Evolutionary conservation across 1,139 yeast genomes (phyloP).

Genomic region (Saccharomyces hybrid): DNA sequence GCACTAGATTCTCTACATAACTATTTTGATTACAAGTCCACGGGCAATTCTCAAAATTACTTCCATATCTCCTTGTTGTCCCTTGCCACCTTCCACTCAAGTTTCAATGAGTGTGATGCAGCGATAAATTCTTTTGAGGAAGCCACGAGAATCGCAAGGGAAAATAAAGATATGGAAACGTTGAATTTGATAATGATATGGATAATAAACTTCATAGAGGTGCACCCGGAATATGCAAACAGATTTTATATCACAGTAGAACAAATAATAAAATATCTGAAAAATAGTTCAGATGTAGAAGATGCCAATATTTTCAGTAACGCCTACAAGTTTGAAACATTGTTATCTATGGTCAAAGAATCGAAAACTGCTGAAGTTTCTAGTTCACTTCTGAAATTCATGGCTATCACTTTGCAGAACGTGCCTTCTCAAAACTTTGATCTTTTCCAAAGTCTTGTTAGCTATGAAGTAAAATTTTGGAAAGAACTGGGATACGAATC

Average conservation of each 20-base stretch:
- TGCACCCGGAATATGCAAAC: constrained; percentile 52
- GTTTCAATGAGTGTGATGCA: constrained; percentile 64
- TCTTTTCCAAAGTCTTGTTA: constrained; percentile 7
- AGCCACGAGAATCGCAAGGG: constrained; percentile 82
- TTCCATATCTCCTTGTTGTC: constrained; percentile 73
- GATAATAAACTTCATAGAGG: constrained; percentile 64
- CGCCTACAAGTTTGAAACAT: constrained; percentile 25
- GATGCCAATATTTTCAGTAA: constrained; percentile 20
- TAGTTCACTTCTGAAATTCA: constrained; percentile 20
- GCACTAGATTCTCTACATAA: constrained; percentile 69
- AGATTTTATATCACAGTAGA: constrained; percentile 38
- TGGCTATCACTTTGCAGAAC: constrained; percentile 16
- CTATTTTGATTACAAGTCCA: constrained; percentile 80
- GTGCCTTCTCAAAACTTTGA: constrained; percentile 5
- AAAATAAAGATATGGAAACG: constrained; percentile 67
- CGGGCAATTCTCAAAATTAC: constrained; percentile 30
- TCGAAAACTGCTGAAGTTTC: constrained; percentile 13
- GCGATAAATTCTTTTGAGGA: constrained; percentile 80
- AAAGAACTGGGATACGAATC: constrained; percentile 10
- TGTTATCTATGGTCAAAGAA: constrained; percentile 17
- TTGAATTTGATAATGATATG: constrained; percentile 72
- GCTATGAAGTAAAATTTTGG: constrained; percentile 12
- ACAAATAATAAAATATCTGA: constrained; percentile 57
- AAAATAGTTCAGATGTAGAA: constrained; percentile 26
- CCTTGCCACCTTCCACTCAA: constrained; percentile 69